These are phyloP conservation scores for Escovopsis sp. DNA, from an alignment of 2,329 filamentous ascomycete genomes.

Conservation along the genomic window DNA sequence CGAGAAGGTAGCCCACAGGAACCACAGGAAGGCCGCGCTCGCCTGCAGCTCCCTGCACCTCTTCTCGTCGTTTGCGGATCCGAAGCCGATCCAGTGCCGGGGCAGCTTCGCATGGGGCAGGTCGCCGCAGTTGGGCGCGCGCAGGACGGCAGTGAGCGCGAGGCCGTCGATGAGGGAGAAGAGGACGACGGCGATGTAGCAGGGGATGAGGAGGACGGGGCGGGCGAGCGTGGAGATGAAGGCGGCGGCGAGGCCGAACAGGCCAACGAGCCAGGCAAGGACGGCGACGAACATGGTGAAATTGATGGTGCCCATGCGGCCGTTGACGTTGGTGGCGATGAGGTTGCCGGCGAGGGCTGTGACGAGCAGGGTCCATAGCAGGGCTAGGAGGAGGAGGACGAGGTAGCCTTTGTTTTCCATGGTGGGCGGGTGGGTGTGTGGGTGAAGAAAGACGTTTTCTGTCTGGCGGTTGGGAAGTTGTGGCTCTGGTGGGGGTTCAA, in stretches of 20 bases:
- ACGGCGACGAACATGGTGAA: conserved; percentile 56
- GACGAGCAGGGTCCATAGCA: conserved; percentile 36
- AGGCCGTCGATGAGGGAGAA: conserved; percentile 59
- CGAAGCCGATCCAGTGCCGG: conserved; percentile 44
- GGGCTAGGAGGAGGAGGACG: conserved; percentile 31
- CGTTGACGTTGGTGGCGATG: conserved; percentile 33
- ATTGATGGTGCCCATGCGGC: conserved; percentile 35
- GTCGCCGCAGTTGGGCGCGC: conserved; percentile 53
- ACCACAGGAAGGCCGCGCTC: conserved; percentile 63
- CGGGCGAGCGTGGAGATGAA: conserved; percentile 37
- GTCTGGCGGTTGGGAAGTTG: no score
- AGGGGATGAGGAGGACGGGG: conserved; percentile 34
- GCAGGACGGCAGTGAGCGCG: conserved; percentile 53
- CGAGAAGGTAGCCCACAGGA: conserved; percentile 50
- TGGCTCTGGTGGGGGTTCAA: no score
- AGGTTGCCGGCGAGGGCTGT: conserved; percentile 44
- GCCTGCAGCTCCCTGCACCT: conserved; percentile 65
- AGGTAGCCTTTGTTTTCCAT: conserved; percentile 14
- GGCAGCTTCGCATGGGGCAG: conserved; percentile 17
- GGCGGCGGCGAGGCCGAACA: conserved; percentile 44
- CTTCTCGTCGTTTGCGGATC: conserved; percentile 41
- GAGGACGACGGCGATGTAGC: conserved; percentile 45
- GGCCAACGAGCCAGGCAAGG: conserved; percentile 46
- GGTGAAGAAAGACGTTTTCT: no score
- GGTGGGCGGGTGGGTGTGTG: no score